These are phyloP conservation scores for Aspergillus felis DNA, from an alignment of 2,329 filamentous ascomycete species.

Conservation along the genomic window DNA sequence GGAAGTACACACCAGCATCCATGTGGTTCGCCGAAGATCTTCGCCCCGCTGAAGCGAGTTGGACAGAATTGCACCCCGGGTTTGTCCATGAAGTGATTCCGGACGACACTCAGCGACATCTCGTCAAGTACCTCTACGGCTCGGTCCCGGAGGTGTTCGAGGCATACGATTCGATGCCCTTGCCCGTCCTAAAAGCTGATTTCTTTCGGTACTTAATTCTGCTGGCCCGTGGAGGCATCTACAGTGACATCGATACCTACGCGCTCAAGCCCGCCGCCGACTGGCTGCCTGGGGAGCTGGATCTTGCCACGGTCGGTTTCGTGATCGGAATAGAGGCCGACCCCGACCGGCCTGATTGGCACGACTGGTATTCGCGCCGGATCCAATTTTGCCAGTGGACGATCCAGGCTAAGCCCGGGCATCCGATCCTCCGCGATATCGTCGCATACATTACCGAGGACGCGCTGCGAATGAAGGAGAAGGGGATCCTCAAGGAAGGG, in stretches of 20 bases:
- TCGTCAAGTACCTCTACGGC: constrained; percentile 83
- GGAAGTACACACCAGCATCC: constrained; percentile 80
- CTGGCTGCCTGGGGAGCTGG: constrained; percentile 79
- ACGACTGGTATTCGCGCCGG: constrained; percentile 89
- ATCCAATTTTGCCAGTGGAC: constrained; percentile 99
- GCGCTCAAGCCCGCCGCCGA: constrained; percentile 78
- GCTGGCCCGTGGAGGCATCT: constrained; percentile 74
- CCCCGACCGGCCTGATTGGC: constrained; percentile 88
- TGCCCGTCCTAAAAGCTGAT: constrained; percentile 73
- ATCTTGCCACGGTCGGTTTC: constrained; percentile 73
- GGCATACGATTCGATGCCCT: constrained; percentile 68
- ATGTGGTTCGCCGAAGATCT: constrained; percentile 70
- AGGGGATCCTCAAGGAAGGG: constrained; percentile 59
- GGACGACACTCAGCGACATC: constrained; percentile 76
- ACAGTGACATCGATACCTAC: constrained; percentile 87
- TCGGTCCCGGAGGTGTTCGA: constrained; percentile 74
- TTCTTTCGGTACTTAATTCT: constrained; percentile 74
- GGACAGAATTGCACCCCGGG: constrained; percentile 79
- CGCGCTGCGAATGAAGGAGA: constrained; percentile 68
- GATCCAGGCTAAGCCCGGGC: constrained; percentile 90
- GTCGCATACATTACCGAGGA: constrained; percentile 82
- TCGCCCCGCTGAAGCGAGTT: constrained; percentile 80
- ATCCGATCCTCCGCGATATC: constrained; percentile 84
- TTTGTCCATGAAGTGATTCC: constrained; percentile 97
- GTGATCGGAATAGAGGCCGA: constrained; percentile 96